Evolutionary conservation across 2,329 filamentous ascomycete species (phyloP).

Genomic region (Ampelomyces quisqualis): DNA sequence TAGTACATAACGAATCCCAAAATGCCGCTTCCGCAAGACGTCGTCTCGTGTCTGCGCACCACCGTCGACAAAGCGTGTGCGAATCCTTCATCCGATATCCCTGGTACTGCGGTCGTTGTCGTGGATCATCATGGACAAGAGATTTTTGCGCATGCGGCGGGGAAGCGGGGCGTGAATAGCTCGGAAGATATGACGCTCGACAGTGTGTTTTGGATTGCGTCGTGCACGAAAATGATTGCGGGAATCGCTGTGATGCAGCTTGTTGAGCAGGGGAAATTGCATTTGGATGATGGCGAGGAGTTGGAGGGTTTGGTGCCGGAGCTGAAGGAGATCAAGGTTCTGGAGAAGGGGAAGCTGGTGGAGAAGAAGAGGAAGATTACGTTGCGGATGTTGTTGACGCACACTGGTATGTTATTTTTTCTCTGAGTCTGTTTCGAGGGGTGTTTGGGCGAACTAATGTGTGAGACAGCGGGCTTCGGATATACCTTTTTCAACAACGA

Average conservation of each 20-base stretch:
- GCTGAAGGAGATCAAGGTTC: constrained; percentile 43
- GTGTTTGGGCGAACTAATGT: neutral
- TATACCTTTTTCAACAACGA: constrained; percentile 52
- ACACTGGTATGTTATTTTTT: constrained; percentile 37
- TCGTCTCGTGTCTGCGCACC: constrained; percentile 11
- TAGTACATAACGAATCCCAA: neutral
- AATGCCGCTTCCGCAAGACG: constrained; percentile 15
- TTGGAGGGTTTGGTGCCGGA: constrained; percentile 31
- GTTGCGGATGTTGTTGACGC: constrained; percentile 51
- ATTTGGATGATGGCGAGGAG: constrained; percentile 31
- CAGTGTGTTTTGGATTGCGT: constrained; percentile 57
- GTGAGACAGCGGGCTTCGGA: constrained; percentile 45
- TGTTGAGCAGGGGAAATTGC: constrained; percentile 35
- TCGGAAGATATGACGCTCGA: constrained; percentile 59
- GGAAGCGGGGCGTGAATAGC: constrained; percentile 40
- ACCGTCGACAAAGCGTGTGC: constrained; percentile 23
- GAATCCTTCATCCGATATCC: constrained; percentile 31
- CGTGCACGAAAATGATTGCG: constrained; percentile 48
- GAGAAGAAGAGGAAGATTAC: constrained; percentile 50
- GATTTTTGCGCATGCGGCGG: constrained; percentile 45
- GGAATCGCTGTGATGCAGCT: constrained; percentile 38
- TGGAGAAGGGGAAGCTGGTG: constrained; percentile 37
- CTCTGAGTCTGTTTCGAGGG: neutral
- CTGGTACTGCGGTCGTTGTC: constrained; percentile 47
- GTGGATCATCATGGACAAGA: constrained; percentile 47